Evolutionary conservation across 2,329 filamentous ascomycete genomes (phyloP).

Genomic region (Cytospora piceicola): DNA sequence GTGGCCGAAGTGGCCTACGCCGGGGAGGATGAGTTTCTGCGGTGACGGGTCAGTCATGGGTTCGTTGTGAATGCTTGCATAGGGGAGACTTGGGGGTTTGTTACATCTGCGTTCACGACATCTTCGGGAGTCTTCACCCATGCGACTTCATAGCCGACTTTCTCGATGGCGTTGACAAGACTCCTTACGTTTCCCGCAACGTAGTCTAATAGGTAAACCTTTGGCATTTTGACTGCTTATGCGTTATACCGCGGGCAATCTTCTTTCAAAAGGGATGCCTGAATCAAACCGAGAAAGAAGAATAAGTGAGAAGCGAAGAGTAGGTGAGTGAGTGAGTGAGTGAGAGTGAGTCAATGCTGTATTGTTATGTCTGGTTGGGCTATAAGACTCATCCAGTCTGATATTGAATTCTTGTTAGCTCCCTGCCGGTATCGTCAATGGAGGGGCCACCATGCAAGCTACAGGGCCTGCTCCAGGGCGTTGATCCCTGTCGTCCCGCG

Average conservation of each 20-base stretch:
- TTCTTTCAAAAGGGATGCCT: background rate
- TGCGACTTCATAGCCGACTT: constrained; percentile 88
- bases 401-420: constrained; percentile 22
- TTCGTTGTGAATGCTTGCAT: constrained; percentile 34
- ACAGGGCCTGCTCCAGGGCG: constrained; percentile 17
- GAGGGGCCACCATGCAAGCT: constrained; percentile 20
- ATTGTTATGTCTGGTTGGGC: constrained; percentile 11
- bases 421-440: constrained; percentile 23
- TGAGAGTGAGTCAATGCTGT: constrained; percentile 16
- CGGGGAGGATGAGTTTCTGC: constrained; percentile 91
- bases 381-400: constrained; percentile 20
- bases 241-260: background rate
- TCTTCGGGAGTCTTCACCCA: constrained; percentile 89
- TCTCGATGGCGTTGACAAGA: constrained; percentile 96
- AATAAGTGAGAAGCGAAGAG: background rate
- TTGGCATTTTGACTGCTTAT: constrained; percentile 64
- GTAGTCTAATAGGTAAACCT: constrained; percentile 80
- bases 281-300: background rate
- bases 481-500: constrained; percentile 16
- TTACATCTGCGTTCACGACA: constrained; percentile 81
- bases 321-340: constrained; percentile 3
- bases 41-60: constrained; percentile 13
- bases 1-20: constrained; percentile 97
- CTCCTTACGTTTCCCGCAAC: constrained; percentile 96
- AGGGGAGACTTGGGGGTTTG: constrained; percentile 32